Conservation (phyloP, 176 grass and related monocot species). For the Oryza meyeriana region DNA sequence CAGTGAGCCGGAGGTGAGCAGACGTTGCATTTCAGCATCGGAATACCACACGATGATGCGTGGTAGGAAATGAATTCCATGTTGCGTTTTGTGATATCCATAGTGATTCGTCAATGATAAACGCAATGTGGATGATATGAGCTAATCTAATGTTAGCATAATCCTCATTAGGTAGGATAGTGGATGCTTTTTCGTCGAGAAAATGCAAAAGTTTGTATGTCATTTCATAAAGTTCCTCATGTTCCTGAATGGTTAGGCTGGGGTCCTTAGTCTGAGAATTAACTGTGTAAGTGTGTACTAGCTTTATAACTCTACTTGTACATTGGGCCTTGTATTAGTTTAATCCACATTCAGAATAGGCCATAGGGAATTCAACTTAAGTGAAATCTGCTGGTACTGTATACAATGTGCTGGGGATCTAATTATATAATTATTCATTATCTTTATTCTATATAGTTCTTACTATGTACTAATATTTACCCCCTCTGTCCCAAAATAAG, state of each 20-base stretch:
- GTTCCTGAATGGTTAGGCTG: background rate
- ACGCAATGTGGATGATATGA: background rate
- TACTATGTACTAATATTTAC: too few species aligned
- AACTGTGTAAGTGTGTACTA: background rate
- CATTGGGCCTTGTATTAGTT: background rate
- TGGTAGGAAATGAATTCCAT: background rate
- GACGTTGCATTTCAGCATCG: background rate
- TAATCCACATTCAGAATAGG: background rate
- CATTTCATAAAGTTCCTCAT: background rate
- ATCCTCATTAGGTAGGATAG: background rate
- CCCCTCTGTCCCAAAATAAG: too few species aligned
- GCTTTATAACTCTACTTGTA: background rate
- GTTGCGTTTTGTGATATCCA: background rate
- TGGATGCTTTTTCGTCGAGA: background rate
- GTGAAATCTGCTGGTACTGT: background rate
- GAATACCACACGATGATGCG: background rate
- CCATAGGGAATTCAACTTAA: background rate
- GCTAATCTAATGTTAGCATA: background rate
- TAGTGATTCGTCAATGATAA: background rate
- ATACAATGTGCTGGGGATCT: background rate
- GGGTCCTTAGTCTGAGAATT: background rate
- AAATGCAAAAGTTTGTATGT: background rate
- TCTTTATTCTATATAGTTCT: background rate
- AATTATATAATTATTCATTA: background rate
- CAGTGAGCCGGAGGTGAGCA: slow-evolving; percentile 84